Conservation (phyloP, 345 rosid genomes). For the Salix brachista region DNA sequence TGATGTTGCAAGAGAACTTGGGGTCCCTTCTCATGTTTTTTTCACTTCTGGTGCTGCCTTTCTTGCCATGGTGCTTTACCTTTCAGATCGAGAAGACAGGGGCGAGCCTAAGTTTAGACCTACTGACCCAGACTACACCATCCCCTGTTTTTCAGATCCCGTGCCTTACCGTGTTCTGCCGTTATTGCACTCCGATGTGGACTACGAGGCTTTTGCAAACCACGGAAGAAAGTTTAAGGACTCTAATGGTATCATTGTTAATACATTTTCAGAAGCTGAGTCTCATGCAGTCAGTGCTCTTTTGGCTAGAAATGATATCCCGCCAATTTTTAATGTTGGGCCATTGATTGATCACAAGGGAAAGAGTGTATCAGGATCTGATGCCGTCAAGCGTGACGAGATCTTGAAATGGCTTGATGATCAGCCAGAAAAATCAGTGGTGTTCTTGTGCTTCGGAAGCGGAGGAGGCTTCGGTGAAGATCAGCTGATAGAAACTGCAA, state of each 20-base stretch:
- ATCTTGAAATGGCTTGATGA: conserved; percentile 51
- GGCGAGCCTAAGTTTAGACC: not conserved
- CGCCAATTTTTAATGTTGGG: conserved; percentile 46
- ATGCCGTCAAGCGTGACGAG: not conserved
- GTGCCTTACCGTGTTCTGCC: conserved; percentile 41
- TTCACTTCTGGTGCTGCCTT: conserved; percentile 39
- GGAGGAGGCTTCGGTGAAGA: conserved; percentile 42
- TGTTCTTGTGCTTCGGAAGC: conserved; percentile 70
- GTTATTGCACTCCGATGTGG: not conserved
- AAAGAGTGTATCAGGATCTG: not conserved
- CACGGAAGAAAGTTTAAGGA: conserved; percentile 16
- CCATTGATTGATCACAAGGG: conserved; percentile 27
- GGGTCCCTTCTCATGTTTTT: conserved; percentile 45
- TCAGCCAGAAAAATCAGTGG: conserved; percentile 45
- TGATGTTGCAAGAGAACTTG: conserved; percentile 45
- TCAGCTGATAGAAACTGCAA: conserved; percentile 45
- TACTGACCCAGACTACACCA: not conserved
- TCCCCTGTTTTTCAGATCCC: conserved; percentile 33
- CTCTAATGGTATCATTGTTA: conserved; percentile 45
- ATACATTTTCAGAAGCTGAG: conserved; percentile 48
- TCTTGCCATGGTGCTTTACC: conserved; percentile 24
- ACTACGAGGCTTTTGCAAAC: fast-evolving
- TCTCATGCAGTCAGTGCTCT: conserved; percentile 27
- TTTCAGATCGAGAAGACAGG: not conserved
- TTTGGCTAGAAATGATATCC: conserved; percentile 7